Percentiles rank a stretch among this genome's conserved stretches.
Conservation (phyloP, 148 eudicot genomes). For the Spergularia marina region DNA sequence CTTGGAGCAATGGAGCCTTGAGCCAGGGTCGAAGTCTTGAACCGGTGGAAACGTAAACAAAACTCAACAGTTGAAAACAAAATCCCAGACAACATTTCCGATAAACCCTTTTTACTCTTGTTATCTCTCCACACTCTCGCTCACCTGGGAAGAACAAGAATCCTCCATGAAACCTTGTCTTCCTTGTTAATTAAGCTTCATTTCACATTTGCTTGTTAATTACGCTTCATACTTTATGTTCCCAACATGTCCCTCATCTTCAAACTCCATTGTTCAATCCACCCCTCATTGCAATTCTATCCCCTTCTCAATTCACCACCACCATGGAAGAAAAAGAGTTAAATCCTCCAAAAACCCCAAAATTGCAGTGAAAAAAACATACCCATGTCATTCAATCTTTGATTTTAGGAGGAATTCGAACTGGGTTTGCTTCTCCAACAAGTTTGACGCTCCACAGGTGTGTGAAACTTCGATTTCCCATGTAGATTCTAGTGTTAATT, state of each 20-base stretch:
- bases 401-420: constrained; percentile 12
- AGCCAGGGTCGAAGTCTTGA: no score
- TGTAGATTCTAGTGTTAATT: constrained; percentile 15
- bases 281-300: constrained; percentile 16
- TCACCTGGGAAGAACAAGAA: not conserved
- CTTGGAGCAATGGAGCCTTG: no score
- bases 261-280: constrained; percentile 27
- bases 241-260: constrained; percentile 26
- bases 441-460: constrained; percentile 14
- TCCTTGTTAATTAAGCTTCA: not conserved
- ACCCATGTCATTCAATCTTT: constrained; percentile 13
- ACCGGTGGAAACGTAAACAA: no score
- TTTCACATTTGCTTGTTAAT: not conserved
- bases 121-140: not conserved
- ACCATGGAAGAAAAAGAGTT: constrained; percentile 20
- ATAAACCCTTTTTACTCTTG: constrained; percentile 14
- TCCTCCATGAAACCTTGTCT: constrained; percentile 22
- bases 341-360: not conserved
- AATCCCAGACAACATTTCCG: not conserved
- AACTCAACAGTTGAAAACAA: no score
- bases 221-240: constrained; percentile 12
- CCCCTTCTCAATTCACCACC: constrained; percentile 20
- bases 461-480: not conserved
- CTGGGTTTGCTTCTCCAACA: constrained; percentile 26
- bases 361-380: constrained; percentile 1